These are phyloP conservation scores for Francoa sonchifolia DNA, from an alignment of 441 rosid species.

Conservation along the genomic window DNA sequence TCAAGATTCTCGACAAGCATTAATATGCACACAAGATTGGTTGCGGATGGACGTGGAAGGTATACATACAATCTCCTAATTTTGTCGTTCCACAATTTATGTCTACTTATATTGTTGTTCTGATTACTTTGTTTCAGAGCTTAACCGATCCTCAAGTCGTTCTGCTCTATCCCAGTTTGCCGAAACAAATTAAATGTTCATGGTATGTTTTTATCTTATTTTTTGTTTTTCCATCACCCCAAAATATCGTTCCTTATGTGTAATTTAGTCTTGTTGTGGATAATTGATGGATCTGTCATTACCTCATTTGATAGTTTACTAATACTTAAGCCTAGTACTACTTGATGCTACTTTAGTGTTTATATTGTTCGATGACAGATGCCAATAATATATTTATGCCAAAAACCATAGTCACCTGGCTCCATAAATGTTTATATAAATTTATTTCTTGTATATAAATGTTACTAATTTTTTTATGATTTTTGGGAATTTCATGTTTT, in stretches of 20 bases:
- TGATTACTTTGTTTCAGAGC: constrained; percentile 24
- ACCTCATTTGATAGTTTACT: constrained; percentile 1
- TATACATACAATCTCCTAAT: constrained; percentile 11
- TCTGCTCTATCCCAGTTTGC: constrained; percentile 25
- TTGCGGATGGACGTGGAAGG: constrained; percentile 53
- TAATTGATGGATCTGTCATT: constrained; percentile 15
- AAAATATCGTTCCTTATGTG: background rate
- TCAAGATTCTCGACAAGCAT: constrained; percentile 65
- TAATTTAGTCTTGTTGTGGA: constrained; percentile 12
- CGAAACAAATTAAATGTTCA: constrained; percentile 23
- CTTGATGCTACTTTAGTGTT: constrained; percentile 1
- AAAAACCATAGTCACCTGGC: too few relatives aligned
- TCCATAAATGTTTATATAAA: too few relatives aligned
- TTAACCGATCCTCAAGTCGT: constrained; percentile 26
- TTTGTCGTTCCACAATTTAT: constrained; percentile 1
- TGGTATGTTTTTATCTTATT: constrained; percentile 16
- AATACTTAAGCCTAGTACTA: constrained; percentile 1
- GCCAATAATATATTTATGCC: too few relatives aligned
- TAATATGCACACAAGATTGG: constrained; percentile 84
- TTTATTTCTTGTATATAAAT: too few relatives aligned
- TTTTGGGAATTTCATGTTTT: too few relatives aligned
- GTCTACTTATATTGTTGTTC: constrained; percentile 7
- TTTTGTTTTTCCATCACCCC: background rate
- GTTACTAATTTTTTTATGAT: too few relatives aligned
- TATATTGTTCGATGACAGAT: constrained; percentile 4